Evolutionary conservation across 129 eudicot species (phyloP).

Genomic region (Arctium minus): DNA sequence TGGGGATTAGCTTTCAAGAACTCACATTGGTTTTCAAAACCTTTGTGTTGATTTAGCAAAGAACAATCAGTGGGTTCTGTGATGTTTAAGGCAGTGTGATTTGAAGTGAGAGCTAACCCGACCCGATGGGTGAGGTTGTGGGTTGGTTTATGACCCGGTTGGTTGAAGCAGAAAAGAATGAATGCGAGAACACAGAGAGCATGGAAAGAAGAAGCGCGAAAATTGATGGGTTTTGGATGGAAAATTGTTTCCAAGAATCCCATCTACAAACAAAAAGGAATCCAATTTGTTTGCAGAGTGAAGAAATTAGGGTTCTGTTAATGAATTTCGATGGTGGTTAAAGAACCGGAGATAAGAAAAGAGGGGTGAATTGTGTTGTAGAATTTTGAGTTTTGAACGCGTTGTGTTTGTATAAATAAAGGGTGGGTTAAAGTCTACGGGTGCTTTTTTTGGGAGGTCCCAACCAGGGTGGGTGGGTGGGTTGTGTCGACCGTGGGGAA

Average conservation of each 20-base stretch:
- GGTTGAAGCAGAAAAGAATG: neutral
- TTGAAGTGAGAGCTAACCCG: neutral
- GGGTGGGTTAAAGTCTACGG: neutral
- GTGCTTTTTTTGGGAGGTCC: neutral
- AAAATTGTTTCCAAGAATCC: neutral
- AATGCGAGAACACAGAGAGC: neutral
- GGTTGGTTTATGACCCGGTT: neutral
- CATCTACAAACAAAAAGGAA: neutral
- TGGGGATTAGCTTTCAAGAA: conserved; percentile 48
- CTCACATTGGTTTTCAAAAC: conserved; percentile 43
- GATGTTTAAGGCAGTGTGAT: neutral
- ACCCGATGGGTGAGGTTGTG: neutral
- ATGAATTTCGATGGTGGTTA: neutral
- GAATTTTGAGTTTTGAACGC: neutral
- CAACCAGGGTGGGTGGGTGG: neutral
- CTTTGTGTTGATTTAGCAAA: conserved; percentile 36
- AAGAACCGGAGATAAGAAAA: neutral
- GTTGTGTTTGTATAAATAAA: neutral
- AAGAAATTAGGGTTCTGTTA: neutral
- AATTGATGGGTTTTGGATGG: neutral
- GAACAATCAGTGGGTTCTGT: conserved; percentile 33
- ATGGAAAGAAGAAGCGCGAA: conserved; percentile 1
- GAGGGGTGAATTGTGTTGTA: neutral
- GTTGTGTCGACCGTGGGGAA: neutral
- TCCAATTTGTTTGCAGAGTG: neutral